Percentiles rank a stretch among this genome's conserved stretches.
phyloP scores from a whole-genome alignment of 2,329 filamentous ascomycete genomes.

The Fusarium buharicum region DNA sequence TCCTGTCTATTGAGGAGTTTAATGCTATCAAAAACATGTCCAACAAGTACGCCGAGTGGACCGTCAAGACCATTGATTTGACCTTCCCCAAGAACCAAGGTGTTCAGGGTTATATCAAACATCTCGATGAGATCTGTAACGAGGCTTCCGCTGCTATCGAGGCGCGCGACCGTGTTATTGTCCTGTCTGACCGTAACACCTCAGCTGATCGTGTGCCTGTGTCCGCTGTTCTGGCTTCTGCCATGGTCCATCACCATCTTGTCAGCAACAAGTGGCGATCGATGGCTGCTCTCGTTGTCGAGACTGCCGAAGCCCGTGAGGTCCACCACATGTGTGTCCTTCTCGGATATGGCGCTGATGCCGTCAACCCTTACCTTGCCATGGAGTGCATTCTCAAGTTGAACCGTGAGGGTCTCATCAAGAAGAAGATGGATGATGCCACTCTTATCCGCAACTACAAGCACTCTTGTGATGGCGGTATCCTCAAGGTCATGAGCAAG shows the following conservation, averaged over 20 bases:
- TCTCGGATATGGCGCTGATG: conserved; percentile 93
- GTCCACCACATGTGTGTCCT: conserved; percentile 99
- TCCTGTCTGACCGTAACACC: conserved; percentile 89
- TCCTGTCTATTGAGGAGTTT: conserved; percentile 90
- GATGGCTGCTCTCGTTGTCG: conserved; percentile 84
- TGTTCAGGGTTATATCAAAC: conserved; percentile 83
- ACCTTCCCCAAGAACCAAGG: conserved; percentile 91
- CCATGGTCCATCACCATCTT: conserved; percentile 94
- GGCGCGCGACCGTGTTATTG: conserved; percentile 83
- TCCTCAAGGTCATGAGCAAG: conserved; percentile 99
- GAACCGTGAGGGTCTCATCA: conserved; percentile 90
- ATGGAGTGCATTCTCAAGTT: conserved; percentile 98
- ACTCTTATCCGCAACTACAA: conserved; percentile 95
- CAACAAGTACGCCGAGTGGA: conserved; percentile 79
- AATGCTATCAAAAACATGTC: conserved; percentile 85
- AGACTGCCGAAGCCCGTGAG: conserved; percentile 95
- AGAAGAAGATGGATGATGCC: conserved; percentile 85
- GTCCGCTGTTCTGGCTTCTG: conserved; percentile 86
- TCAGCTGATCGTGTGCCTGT: conserved; percentile 84
- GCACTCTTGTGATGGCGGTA: conserved; percentile 94
- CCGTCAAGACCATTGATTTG: conserved; percentile 88
- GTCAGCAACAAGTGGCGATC: conserved; percentile 97
- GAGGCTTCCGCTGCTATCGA: conserved; percentile 86
- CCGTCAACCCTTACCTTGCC: conserved; percentile 92
- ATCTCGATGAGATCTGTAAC: conserved; percentile 88